These are phyloP conservation scores for Bruguiera sexangula DNA, from an alignment of 345 rosid genomes.

Conservation along the genomic window DNA sequence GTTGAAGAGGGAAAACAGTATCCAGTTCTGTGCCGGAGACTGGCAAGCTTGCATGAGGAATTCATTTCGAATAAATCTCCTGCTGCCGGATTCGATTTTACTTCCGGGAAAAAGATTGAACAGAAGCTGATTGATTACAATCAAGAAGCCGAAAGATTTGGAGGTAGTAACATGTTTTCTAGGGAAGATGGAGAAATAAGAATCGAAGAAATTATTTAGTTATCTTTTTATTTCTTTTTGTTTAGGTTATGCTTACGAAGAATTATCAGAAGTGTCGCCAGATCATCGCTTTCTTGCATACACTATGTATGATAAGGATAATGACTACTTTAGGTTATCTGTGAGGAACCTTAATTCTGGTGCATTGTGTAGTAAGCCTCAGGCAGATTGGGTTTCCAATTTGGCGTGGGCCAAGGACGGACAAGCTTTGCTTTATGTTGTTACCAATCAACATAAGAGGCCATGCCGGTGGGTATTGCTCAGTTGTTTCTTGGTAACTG, in stretches of 20 bases:
- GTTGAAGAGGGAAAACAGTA: constrained; percentile 94
- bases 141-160: constrained; percentile 92
- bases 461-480: constrained; percentile 54
- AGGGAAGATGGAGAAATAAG: background rate
- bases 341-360: constrained; percentile 89
- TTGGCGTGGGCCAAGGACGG: constrained; percentile 92
- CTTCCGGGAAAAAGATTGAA: constrained; percentile 84
- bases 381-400: constrained; percentile 74
- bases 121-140: constrained; percentile 93
- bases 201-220: background rate
- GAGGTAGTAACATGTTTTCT: constrained; percentile 47
- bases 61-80: constrained; percentile 78
- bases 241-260: constrained; percentile 92
- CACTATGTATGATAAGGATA: constrained; percentile 95
- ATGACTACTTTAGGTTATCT: constrained; percentile 67
- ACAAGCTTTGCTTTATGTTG: constrained; percentile 78
- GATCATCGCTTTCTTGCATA: constrained; percentile 93
- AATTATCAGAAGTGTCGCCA: constrained; percentile 85
- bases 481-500: background rate
- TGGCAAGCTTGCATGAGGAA: constrained; percentile 72
- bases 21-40: constrained; percentile 71
- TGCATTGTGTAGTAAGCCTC: constrained; percentile 87
- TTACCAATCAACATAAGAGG: constrained; percentile 79
- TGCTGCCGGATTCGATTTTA: constrained; percentile 75
- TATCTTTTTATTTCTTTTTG: background rate